phyloP scores from a whole-genome alignment of 2,329 filamentous ascomycete genomes.

The Furcasterigmium sp. region DNA sequence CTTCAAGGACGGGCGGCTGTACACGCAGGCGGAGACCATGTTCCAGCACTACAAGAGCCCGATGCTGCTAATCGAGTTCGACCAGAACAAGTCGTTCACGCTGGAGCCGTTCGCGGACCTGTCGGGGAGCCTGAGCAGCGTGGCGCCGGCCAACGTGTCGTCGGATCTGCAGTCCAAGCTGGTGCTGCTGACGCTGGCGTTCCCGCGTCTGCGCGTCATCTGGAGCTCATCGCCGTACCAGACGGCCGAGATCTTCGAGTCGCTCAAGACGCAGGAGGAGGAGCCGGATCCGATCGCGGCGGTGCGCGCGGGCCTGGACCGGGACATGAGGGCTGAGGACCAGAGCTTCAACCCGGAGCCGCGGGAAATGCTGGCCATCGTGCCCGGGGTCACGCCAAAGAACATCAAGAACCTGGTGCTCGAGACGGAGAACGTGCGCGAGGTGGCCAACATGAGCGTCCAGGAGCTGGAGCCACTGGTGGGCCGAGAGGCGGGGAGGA shows the following conservation, averaged over 20 bases:
- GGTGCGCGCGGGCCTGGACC: slow-evolving; percentile 74
- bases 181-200: slow-evolving; percentile 86
- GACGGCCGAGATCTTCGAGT: slow-evolving; percentile 93
- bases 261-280: slow-evolving; percentile 80
- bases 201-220: slow-evolving; percentile 83
- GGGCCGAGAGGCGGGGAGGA: slow-evolving; percentile 69
- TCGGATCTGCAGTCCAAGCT: slow-evolving; percentile 88
- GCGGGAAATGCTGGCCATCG: slow-evolving; percentile 81
- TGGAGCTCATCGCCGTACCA: slow-evolving; percentile 94
- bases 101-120: slow-evolving; percentile 75
- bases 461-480: slow-evolving; percentile 69
- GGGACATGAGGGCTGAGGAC: slow-evolving; percentile 54
- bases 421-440: slow-evolving; percentile 69
- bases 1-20: slow-evolving; percentile 86
- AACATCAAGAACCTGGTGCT: slow-evolving; percentile 69
- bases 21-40: slow-evolving; percentile 91
- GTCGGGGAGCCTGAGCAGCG: slow-evolving; percentile 54
- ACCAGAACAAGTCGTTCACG: slow-evolving; percentile 95
- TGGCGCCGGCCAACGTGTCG: slow-evolving; percentile 50
- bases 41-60: slow-evolving; percentile 84
- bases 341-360: slow-evolving; percentile 78
- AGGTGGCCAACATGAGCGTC: slow-evolving; percentile 81
- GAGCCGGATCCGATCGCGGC: slow-evolving; percentile 90
- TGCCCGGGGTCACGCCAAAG: slow-evolving; percentile 80
- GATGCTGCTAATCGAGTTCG: slow-evolving; percentile 95